Evolutionary conservation across 495 filamentous ascomycete genomes (phyloP).

Genomic region (Trichoderma virens): DNA sequence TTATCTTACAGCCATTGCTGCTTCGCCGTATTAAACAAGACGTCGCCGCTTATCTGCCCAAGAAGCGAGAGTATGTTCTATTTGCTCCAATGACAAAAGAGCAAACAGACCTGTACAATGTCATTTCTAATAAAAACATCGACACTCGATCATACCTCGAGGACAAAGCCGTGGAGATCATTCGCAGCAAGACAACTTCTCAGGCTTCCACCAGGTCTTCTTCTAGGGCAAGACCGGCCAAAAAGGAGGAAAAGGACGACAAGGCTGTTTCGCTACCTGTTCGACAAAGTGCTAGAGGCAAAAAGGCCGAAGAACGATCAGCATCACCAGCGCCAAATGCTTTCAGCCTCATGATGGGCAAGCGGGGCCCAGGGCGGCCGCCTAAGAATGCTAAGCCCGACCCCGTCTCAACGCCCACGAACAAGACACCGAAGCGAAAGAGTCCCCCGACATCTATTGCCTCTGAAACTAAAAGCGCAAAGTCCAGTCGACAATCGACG

Average conservation of each 20-base stretch:
- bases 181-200: conserved; percentile 35
- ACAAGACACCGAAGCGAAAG: conserved; percentile 33
- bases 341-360: conserved; percentile 42
- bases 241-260: conserved; percentile 14
- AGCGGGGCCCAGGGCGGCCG: conserved; percentile 20
- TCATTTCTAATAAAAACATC: conserved; percentile 63
- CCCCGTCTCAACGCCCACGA: neutral
- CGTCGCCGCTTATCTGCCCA: conserved; percentile 81
- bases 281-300: conserved; percentile 13
- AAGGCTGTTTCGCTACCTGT: conserved; percentile 9
- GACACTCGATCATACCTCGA: conserved; percentile 75
- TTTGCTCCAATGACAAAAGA: conserved; percentile 82
- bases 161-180: conserved; percentile 67
- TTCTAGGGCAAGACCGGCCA: conserved; percentile 28
- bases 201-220: conserved; percentile 20
- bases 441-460: conserved; percentile 22
- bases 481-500: conserved; percentile 62
- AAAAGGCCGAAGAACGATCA: conserved; percentile 12
- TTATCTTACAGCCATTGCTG: conserved; percentile 86
- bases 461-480: conserved; percentile 55
- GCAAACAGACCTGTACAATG: conserved; percentile 86
- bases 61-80: conserved; percentile 92
- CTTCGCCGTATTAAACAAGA: conserved; percentile 86
- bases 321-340: conserved; percentile 28
- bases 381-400: conserved; percentile 12